These are phyloP conservation scores for Globisporangium mamillatum DNA, from an alignment of 352 stramenopile genomes.

Conservation along the genomic window DNA sequence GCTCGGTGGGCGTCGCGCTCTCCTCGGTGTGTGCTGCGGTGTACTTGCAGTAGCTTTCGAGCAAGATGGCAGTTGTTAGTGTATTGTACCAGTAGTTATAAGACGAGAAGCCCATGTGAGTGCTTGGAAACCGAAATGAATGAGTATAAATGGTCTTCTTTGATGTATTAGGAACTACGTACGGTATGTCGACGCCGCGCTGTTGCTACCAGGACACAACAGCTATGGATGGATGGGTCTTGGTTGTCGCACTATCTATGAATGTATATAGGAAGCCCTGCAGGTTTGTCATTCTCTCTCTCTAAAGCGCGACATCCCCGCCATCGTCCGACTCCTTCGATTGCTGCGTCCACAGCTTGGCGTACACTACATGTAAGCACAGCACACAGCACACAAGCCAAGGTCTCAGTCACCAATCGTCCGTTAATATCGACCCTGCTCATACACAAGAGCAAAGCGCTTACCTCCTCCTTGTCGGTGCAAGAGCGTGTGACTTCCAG, in stretches of 20 bases:
- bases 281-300: no score
- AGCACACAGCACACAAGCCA: slow-evolving; percentile 7
- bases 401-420: no score
- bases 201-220: no score
- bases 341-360: slow-evolving; percentile 41
- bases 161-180: background rate
- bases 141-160: slow-evolving; percentile 3
- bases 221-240: no score
- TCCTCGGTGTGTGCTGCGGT: background rate
- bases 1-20: background rate
- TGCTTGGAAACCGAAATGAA: background rate
- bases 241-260: background rate
- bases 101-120: background rate
- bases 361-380: slow-evolving; percentile 25
- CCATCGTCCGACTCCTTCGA: slow-evolving; percentile 25
- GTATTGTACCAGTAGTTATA: background rate
- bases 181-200: background rate
- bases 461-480: slow-evolving; percentile 39
- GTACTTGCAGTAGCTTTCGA: background rate
- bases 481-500: slow-evolving; percentile 41
- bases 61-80: background rate
- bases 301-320: background rate
- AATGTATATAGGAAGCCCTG: background rate
- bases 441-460: no score
- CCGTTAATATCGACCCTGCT: no score